phyloP scores from a whole-genome alignment of 768 basidiomycete genomes.

The Suillus clintonianus region DNA sequence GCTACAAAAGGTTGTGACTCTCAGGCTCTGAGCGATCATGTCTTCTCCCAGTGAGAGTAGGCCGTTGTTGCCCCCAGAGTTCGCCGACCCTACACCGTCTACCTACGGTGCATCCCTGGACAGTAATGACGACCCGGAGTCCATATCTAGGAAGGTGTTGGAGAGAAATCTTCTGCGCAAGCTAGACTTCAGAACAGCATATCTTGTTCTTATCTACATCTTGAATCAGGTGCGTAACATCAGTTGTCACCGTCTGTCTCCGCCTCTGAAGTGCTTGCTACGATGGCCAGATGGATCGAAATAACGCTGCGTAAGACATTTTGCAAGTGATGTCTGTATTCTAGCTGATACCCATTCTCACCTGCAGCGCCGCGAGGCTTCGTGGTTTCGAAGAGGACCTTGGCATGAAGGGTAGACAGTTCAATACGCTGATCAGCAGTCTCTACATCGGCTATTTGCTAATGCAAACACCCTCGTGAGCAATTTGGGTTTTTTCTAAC shows the following conservation, averaged over 20 bases:
- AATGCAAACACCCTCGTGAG: conserved; percentile 72
- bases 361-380: conserved; percentile 63
- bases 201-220: conserved; percentile 44
- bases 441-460: conserved; percentile 68
- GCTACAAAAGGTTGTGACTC: neutral
- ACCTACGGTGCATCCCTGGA: neutral
- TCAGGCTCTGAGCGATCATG: neutral
- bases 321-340: neutral
- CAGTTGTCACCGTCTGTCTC: neutral
- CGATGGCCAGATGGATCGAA: conserved; percentile 54
- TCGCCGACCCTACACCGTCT: neutral
- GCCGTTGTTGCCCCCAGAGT: neutral
- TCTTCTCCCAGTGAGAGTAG: neutral
- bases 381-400: conserved; percentile 57
- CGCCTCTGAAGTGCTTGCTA: neutral
- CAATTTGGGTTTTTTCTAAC: neutral
- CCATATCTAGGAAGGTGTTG: conserved; percentile 26
- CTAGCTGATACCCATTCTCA: neutral
- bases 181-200: conserved; percentile 42
- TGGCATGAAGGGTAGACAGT: conserved; percentile 57
- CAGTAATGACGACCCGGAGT: neutral
- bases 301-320: conserved; percentile 56
- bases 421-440: conserved; percentile 63
- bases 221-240: conserved; percentile 41
- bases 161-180: conserved; percentile 43